These are phyloP conservation scores for Polychaeton citri DNA, from an alignment of 2,329 filamentous ascomycete species.

Conservation along the genomic window DNA sequence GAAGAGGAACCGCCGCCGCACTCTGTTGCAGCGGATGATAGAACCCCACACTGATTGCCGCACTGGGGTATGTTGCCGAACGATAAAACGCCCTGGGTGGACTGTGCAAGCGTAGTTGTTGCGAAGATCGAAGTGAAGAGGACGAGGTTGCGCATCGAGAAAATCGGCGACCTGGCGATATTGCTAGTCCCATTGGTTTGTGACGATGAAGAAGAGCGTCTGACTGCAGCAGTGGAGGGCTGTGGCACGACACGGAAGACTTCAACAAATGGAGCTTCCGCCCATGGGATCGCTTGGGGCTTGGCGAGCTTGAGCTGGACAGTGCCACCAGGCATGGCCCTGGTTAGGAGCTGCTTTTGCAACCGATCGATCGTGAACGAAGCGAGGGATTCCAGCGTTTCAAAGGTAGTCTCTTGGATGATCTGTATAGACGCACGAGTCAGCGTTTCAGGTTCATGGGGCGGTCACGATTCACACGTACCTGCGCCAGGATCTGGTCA, in stretches of 20 bases:
- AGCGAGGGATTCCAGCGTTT: constrained; percentile 36
- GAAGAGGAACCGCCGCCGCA: constrained; percentile 45
- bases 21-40: constrained; percentile 51
- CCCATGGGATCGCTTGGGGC: constrained; percentile 59
- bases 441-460: background rate
- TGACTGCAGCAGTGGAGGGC: background rate
- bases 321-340: constrained; percentile 28
- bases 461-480: constrained; percentile 25
- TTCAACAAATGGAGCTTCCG: constrained; percentile 58
- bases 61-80: constrained; percentile 21
- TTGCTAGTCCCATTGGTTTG: constrained; percentile 4
- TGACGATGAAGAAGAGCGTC: background rate
- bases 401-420: constrained; percentile 29
- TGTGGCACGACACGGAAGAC: constrained; percentile 20
- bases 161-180: background rate
- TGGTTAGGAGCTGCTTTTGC: constrained; percentile 17
- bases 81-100: background rate
- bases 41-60: constrained; percentile 20
- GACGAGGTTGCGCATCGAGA: background rate
- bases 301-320: constrained; percentile 55
- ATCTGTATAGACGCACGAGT: constrained; percentile 17
- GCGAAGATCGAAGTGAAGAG: background rate
- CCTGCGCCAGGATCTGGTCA: constrained; percentile 50
- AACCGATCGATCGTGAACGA: constrained; percentile 29
- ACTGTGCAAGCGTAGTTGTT: background rate